phyloP scores from a whole-genome alignment of 2,329 filamentous ascomycete species.

The Calonectria hongkongensis region DNA sequence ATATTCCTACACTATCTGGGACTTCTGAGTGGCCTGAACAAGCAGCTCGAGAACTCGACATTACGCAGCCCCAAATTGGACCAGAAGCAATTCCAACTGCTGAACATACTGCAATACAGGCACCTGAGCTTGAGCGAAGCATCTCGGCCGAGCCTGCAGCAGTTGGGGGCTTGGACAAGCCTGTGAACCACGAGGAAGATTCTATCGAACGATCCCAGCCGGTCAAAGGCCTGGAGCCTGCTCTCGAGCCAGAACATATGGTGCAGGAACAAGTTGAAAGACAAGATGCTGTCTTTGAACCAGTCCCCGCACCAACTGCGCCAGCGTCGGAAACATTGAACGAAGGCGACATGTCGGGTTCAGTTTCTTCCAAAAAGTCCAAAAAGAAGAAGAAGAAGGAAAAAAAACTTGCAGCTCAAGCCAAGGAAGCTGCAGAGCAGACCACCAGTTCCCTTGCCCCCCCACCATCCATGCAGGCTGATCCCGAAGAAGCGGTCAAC shows the following conservation, averaged over 20 bases:
- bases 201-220: not conserved
- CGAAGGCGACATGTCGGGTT: constrained; percentile 34
- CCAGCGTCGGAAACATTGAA: constrained; percentile 14
- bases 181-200: not conserved
- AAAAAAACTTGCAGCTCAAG: constrained; percentile 27
- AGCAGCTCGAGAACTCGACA: not conserved
- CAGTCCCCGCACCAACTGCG: not conserved
- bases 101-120: not conserved
- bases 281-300: constrained; percentile 21
- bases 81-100: constrained; percentile 7
- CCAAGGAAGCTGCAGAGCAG: constrained; percentile 26
- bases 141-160: not conserved
- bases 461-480: constrained; percentile 24
- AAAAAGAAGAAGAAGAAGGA: constrained; percentile 35
- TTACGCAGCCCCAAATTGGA: constrained; percentile 7
- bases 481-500: constrained; percentile 39
- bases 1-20: not conserved
- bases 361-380: constrained; percentile 32
- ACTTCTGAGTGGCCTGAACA: not conserved
- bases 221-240: not conserved
- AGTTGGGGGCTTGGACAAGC: not conserved
- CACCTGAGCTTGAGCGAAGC: not conserved
- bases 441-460: constrained; percentile 20
- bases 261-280: not conserved
- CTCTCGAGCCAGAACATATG: not conserved